Conservation (phyloP, 495 filamentous ascomycete species). For the Hyaloscypha variabilis region DNA sequence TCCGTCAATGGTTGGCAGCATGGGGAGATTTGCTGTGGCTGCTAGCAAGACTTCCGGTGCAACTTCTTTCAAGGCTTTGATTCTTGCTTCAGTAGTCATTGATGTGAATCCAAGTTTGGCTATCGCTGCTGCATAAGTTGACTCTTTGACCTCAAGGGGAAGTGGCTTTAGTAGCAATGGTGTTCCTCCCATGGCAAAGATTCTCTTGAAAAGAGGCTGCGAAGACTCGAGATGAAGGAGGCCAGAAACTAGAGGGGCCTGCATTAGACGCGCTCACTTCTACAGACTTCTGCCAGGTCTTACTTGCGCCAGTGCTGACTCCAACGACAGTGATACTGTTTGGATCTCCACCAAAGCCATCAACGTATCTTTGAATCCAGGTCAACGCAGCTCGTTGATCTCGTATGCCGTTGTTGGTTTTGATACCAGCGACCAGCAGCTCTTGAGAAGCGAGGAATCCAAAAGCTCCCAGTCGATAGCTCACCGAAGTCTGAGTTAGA, state of each 20-base stretch:
- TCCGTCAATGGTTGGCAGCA: conserved; percentile 8
- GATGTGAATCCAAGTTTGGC: background rate
- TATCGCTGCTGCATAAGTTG: background rate
- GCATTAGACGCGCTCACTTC: background rate
- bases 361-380: conserved; percentile 52
- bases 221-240: background rate
- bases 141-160: background rate
- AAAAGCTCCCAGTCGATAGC: conserved; percentile 35
- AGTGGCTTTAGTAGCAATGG: conserved; percentile 13
- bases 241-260: background rate
- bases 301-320: conserved; percentile 49
- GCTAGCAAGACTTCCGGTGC: background rate
- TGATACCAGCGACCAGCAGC: conserved; percentile 34
- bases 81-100: background rate
- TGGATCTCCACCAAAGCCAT: conserved; percentile 35
- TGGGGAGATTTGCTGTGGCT: background rate
- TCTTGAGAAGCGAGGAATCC: conserved; percentile 35
- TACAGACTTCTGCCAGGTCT: background rate
- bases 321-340: conserved; percentile 44
- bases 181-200: conserved; percentile 13
- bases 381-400: conserved; percentile 48
- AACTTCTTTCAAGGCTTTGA: conserved; percentile 6
- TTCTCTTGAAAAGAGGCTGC: conserved; percentile 15
- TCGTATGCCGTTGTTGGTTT: conserved; percentile 55
- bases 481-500: background rate